Conservation (phyloP, 495 filamentous ascomycete genomes). For the Penicillium dipodomyicola region DNA sequence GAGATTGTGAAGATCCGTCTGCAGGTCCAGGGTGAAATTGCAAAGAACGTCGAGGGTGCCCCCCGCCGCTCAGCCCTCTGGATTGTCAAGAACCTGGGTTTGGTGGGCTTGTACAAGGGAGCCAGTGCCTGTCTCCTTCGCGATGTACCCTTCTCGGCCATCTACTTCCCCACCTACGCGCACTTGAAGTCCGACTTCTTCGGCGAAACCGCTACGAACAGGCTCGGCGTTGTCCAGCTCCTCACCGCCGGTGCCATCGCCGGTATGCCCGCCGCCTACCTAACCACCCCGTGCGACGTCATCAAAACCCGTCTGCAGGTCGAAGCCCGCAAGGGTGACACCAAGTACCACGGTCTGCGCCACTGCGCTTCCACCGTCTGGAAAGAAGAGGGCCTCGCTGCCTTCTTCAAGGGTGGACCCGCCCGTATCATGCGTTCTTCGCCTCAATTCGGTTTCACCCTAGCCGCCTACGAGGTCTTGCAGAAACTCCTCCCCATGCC, state of each 20-base stretch:
- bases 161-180: constrained; percentile 96
- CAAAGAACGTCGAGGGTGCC: constrained; percentile 79
- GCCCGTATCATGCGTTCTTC: constrained; percentile 92
- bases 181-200: constrained; percentile 93
- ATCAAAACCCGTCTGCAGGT: constrained; percentile 99
- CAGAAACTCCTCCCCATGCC: constrained; percentile 82
- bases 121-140: constrained; percentile 94
- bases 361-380: constrained; percentile 81
- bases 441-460: constrained; percentile 96
- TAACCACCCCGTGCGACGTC: constrained; percentile 96
- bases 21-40: constrained; percentile 94
- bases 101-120: constrained; percentile 96
- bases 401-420: constrained; percentile 98
- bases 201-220: constrained; percentile 84
- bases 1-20: constrained; percentile 99
- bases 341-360: constrained; percentile 77
- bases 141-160: constrained; percentile 95
- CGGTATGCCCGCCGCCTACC: constrained; percentile 96
- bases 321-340: constrained; percentile 93
- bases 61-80: constrained; percentile 90
- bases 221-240: constrained; percentile 88
- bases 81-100: constrained; percentile 93
- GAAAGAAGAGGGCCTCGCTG: constrained; percentile 87
- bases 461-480: constrained; percentile 90
- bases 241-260: constrained; percentile 94